phyloP scores from a whole-genome alignment of 2,329 filamentous ascomycete species.

The Parafenestella ontariensis region DNA sequence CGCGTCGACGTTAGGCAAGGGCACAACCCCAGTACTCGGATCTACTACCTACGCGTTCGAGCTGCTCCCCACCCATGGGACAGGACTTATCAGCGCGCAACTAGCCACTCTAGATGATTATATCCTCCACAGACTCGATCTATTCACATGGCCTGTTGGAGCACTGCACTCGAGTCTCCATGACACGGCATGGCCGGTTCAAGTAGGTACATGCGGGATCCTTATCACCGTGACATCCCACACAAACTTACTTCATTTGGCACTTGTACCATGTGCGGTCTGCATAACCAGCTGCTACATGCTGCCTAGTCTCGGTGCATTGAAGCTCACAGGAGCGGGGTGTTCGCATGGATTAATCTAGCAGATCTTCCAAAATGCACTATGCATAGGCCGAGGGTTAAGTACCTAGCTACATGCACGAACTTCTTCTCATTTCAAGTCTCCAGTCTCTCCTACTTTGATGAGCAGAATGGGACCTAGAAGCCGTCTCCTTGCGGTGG shows the following conservation, averaged over 20 bases:
- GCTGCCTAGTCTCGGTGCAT: not conserved
- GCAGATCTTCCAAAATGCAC: not conserved
- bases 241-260: too few species aligned
- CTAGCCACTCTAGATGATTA: too few species aligned
- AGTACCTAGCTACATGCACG: constrained; percentile 1
- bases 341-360: too few species aligned
- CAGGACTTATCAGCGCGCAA: too few species aligned
- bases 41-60: too few species aligned
- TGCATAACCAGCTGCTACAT: constrained; percentile 1
- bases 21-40: too few species aligned
- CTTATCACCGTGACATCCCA: constrained; percentile 1
- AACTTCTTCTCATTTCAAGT: not conserved
- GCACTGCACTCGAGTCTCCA: not conserved
- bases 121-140: too few species aligned
- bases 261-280: not conserved
- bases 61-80: too few species aligned
- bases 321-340: not conserved
- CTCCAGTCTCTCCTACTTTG: not conserved
- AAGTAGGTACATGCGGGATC: constrained; percentile 1
- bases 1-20: not conserved
- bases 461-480: constrained; percentile 5
- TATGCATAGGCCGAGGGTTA: not conserved
- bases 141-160: not conserved
- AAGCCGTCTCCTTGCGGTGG: constrained; percentile 5
- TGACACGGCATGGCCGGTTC: too few species aligned